A percentile compares a stretch with the other conserved stretches of the same genome.
Conservation (phyloP, 306 rosid genomes). For the Chamaecrista fasciculata region DNA sequence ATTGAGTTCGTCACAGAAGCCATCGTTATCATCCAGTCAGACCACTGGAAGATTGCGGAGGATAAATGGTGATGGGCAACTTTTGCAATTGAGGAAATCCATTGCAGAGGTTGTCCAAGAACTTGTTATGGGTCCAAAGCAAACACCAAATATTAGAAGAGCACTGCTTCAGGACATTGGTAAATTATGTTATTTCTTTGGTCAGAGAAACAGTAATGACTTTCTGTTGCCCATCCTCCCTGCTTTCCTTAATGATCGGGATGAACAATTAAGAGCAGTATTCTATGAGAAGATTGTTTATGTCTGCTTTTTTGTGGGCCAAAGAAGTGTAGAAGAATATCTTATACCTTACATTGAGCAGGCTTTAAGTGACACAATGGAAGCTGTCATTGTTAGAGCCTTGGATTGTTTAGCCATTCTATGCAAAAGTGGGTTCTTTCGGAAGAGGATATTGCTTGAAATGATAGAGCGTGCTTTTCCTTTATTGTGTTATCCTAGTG, state of each 20-base stretch:
- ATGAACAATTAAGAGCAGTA: constrained; percentile 86
- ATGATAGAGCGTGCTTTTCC: constrained; percentile 93
- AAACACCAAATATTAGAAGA: constrained; percentile 95
- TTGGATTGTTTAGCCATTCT: constrained; percentile 83
- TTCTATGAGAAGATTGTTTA: constrained; percentile 92
- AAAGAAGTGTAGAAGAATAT: constrained; percentile 98
- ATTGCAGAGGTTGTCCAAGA: constrained; percentile 98
- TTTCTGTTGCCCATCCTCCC: constrained; percentile 92
- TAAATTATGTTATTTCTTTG: constrained; percentile 90
- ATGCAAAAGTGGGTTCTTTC: constrained; percentile 73
- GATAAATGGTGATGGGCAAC: constrained; percentile 69
- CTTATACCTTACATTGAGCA: constrained; percentile 96
- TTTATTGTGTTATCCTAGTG: constrained; percentile 84
- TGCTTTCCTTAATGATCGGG: constrained; percentile 92
- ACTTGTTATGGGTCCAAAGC: constrained; percentile 99
- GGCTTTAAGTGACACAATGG: constrained; percentile 75
- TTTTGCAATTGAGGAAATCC: constrained; percentile 79
- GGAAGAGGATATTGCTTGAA: constrained; percentile 86
- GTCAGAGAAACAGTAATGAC: constrained; percentile 94
- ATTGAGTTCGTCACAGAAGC: constrained; percentile 57
- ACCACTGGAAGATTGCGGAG: constrained; percentile 61
- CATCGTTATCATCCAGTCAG: constrained; percentile 51
- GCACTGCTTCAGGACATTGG: constrained; percentile 95
- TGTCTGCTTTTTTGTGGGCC: constrained; percentile 95
- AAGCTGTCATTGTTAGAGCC: constrained; percentile 86